Evolutionary conservation across 1,284 basidiomycete genomes (phyloP), one percentile per base, ranked within the genome.

Genomic region (Bjerkandera adusta): DNA sequence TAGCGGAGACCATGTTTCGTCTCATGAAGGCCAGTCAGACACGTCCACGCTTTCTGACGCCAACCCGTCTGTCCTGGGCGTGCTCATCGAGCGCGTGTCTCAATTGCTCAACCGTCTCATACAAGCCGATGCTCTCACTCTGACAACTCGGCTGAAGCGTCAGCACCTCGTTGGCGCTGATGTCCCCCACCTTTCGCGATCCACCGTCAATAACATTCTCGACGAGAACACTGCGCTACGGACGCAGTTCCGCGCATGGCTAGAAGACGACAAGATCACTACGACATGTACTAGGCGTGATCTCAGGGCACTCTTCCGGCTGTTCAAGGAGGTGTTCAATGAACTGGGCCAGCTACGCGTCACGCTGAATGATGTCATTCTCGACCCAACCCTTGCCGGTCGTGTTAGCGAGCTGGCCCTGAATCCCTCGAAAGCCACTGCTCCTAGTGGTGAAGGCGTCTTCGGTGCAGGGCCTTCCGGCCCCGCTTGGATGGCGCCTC

Each of bases 71-170:
- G 77, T 76, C 13, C 69, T 92, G 24, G 68, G 79, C 36, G 65
- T 70, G 7, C 69, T 97, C 16, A 67, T 95, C 42, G 92, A 95
- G 32, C 85, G 86, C 53, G 71, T 89, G 43, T 67, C 74, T 22
- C 71, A 77, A 21, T 68, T 97, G 10, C 72, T 91, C 42, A 77
- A 73, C 44, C 81, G 87, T 15, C 75, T 97, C 53, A 70, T 77
- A 13, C 83, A 89, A 53, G 86, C 94, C 1, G 95, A 99, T 57
- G 85, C 95, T 1, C 75, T 89, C 22, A 94, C 92, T 0, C 74
- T 99, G 32, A 90, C 90, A 35, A 88, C 89, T 49, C 83, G 96
- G 12, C 73, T 99, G 35, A 96, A 94, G 67, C 85, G 93, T 37
- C 96, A 98, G 56, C 82, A 95, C 59, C 75, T 98, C 2, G 68